These are phyloP conservation scores for Aspergillus neoniger DNA, from an alignment of 2,329 filamentous ascomycete genomes.

Conservation along the genomic window DNA sequence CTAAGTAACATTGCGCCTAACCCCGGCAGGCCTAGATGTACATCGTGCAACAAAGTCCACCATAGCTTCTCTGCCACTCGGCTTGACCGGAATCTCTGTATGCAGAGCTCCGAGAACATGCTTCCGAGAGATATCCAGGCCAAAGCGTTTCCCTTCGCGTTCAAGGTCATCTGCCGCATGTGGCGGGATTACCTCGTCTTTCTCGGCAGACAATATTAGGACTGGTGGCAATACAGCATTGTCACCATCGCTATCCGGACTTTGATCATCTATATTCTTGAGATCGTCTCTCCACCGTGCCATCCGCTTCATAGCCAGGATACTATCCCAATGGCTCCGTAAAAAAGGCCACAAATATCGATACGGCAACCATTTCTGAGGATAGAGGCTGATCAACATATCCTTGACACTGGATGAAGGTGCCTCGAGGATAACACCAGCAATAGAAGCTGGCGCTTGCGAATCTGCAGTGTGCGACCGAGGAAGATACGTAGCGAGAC, in stretches of 20 bases:
- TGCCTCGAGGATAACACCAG: slow-evolving; percentile 69
- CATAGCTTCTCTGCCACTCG: slow-evolving; percentile 45
- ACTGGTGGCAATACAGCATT: slow-evolving; percentile 28
- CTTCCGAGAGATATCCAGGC: slow-evolving; percentile 40
- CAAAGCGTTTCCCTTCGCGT: slow-evolving; percentile 35
- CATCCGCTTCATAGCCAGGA: slow-evolving; percentile 43
- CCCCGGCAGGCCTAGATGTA: neutral
- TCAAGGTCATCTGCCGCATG: slow-evolving; percentile 40
- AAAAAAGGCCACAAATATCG: slow-evolving; percentile 73
- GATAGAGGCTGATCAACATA: slow-evolving; percentile 73
- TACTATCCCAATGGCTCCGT: slow-evolving; percentile 59
- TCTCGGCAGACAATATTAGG: slow-evolving; percentile 44
- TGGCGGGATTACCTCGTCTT: slow-evolving; percentile 48
- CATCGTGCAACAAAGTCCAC: slow-evolving; percentile 25
- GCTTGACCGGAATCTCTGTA: slow-evolving; percentile 49
- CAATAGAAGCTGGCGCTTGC: slow-evolving; percentile 28
- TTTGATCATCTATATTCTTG: neutral
- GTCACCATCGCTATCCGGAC: neutral
- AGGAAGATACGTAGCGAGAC: slow-evolving; percentile 49
- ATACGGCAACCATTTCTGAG: slow-evolving; percentile 78
- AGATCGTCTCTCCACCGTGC: slow-evolving; percentile 25
- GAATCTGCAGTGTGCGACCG: neutral
- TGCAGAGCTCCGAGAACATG: slow-evolving; percentile 52
- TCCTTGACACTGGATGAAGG: slow-evolving; percentile 70
- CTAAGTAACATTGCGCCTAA: neutral